Evolutionary conservation across 106 monocot species (phyloP).

Genomic region (Dendrobium nobile): DNA sequence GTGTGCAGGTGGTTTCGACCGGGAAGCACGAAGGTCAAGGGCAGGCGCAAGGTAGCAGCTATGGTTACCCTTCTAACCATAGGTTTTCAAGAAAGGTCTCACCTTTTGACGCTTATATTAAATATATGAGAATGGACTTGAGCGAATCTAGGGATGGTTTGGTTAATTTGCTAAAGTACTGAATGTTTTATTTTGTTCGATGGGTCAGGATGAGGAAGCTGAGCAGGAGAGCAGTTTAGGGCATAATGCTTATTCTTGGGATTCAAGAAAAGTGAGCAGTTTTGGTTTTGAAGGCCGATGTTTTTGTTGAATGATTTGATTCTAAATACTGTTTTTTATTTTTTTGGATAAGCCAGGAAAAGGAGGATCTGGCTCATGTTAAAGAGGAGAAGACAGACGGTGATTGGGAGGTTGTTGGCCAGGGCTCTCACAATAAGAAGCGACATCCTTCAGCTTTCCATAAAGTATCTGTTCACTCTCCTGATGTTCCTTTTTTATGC

Average conservation of each 20-base stretch:
- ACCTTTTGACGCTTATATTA: neutral
- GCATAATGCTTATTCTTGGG: neutral
- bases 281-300: neutral
- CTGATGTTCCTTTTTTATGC: neutral
- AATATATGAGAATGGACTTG: neutral
- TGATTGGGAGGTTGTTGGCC: constrained; percentile 50
- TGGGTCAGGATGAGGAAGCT: constrained; percentile 10
- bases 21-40: constrained; percentile 17
- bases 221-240: neutral
- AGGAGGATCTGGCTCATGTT: constrained; percentile 11
- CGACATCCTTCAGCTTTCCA: constrained; percentile 15
- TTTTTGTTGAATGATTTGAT: neutral
- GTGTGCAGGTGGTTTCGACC: constrained; percentile 29
- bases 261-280: constrained; percentile 18
- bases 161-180: neutral
- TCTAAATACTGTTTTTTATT: neutral
- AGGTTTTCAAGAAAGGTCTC: constrained; percentile 11
- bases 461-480: constrained; percentile 13
- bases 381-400: constrained; percentile 30
- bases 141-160: neutral
- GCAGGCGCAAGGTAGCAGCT: constrained; percentile 12
- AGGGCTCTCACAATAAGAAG: constrained; percentile 25
- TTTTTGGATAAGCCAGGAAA: constrained; percentile 3
- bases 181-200: neutral
- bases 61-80: constrained; percentile 2